These are phyloP conservation scores for Venturia pyrina DNA, from an alignment of 2,329 filamentous ascomycete species.

Conservation along the genomic window DNA sequence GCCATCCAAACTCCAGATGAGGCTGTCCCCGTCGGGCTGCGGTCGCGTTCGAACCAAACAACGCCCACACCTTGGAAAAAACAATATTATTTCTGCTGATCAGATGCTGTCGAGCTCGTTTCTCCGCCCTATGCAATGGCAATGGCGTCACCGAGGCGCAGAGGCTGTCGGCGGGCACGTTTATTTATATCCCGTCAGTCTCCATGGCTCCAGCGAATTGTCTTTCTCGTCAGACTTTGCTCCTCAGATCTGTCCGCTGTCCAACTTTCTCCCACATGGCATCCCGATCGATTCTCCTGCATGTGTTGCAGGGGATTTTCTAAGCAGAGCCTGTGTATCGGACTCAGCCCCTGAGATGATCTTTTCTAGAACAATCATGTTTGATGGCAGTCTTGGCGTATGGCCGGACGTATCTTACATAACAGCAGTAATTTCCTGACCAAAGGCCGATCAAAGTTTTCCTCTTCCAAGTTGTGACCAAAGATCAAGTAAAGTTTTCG, in stretches of 20 bases:
- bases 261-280: constrained; percentile 1
- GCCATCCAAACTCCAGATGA: not conserved
- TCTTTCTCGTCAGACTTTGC: not conserved
- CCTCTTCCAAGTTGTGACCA: too few relatives aligned
- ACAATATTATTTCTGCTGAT: not conserved
- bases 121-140: not conserved
- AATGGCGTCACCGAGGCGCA: not conserved
- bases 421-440: not conserved
- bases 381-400: not conserved
- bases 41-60: not conserved
- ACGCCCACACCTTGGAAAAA: not conserved
- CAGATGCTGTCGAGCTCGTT: not conserved
- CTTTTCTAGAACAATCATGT: constrained; percentile 1
- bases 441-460: not conserved
- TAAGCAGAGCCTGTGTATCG: not conserved
- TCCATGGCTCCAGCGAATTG: not conserved
- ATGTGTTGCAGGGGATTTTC: not conserved
- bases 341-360: not conserved
- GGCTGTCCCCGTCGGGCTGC: not conserved
- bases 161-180: not conserved
- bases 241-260: not conserved
- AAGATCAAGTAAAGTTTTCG: too few relatives aligned
- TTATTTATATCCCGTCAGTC: constrained; percentile 1
- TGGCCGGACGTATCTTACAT: not conserved
- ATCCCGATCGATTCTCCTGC: not conserved